phyloP scores from a whole-genome alignment of 805 yeast genomes.

The Candida stauntonica region DNA sequence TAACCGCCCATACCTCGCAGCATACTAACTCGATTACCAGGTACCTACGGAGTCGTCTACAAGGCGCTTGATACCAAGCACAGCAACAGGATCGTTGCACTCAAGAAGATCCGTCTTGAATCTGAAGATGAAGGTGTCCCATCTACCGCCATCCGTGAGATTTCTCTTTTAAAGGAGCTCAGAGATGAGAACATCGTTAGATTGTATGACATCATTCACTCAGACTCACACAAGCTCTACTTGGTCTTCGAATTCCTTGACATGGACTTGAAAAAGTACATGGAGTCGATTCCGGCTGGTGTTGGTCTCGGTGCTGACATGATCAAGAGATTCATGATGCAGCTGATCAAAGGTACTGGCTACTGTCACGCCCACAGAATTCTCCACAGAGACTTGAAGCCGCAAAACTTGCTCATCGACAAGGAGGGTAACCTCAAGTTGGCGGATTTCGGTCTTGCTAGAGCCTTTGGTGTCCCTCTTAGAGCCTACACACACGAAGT shows the following conservation, averaged over 20 bases:
- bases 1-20: neutral
- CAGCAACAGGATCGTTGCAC: constrained; percentile 90
- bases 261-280: constrained; percentile 90
- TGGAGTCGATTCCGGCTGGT: constrained; percentile 92
- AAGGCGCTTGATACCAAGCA: constrained; percentile 88
- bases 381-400: constrained; percentile 92
- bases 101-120: constrained; percentile 91
- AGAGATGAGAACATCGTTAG: constrained; percentile 91
- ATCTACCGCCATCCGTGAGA: constrained; percentile 95
- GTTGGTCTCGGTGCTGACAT: constrained; percentile 83
- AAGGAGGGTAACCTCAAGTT: constrained; percentile 91
- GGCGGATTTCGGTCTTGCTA: constrained; percentile 92
- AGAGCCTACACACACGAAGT: constrained; percentile 98
- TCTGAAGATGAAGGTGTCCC: constrained; percentile 99
- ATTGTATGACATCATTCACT: constrained; percentile 89
- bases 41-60: constrained; percentile 97
- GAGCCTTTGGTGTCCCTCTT: constrained; percentile 96
- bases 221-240: constrained; percentile 88
- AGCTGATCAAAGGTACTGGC: constrained; percentile 82
- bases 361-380: constrained; percentile 95
- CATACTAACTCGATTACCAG: neutral
- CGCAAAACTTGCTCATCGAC: constrained; percentile 91
- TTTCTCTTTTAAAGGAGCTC: constrained; percentile 88
- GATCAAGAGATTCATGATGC: constrained; percentile 92
- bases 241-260: constrained; percentile 92